Percentiles rank a stretch among this genome's conserved stretches.
These are phyloP conservation scores for Puccinia hordei DNA, from an alignment of 1,284 basidiomycete genomes.

Conservation along the genomic window DNA sequence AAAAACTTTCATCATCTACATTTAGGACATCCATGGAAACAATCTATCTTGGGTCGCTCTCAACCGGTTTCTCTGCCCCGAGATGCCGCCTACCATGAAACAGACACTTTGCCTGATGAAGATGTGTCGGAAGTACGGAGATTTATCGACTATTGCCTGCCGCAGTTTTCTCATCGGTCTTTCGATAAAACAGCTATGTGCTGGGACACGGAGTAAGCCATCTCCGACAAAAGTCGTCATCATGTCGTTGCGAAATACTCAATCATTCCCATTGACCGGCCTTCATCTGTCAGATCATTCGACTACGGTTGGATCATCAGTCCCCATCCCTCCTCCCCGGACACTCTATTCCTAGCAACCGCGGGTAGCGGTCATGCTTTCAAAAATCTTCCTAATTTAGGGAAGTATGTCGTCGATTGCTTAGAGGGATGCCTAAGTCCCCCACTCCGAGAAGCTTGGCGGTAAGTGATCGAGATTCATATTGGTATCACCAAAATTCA, in stretches of 20 bases:
- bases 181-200: conserved; percentile 34
- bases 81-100: conserved; percentile 41
- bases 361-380: conserved; percentile 46
- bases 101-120: conserved; percentile 37
- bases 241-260: background rate
- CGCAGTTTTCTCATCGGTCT: conserved; percentile 32
- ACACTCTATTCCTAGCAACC: conserved; percentile 30
- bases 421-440: conserved; percentile 24
- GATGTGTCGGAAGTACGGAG: conserved; percentile 24
- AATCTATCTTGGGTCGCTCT: conserved; percentile 7
- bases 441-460: conserved; percentile 19
- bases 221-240: background rate
- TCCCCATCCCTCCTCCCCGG: conserved; percentile 46
- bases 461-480: conserved; percentile 9
- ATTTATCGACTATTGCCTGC: conserved; percentile 46
- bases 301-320: conserved; percentile 45
- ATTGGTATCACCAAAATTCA: background rate
- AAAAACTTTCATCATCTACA: background rate
- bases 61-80: conserved; percentile 30
- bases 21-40: conserved; percentile 43
- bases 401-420: conserved; percentile 45
- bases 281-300: conserved; percentile 29
- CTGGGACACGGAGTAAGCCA: conserved; percentile 44
- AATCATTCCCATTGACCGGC: background rate
- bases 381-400: conserved; percentile 45